Percentiles rank a stretch among this genome's conserved stretches.
Evolutionary conservation across 2,329 filamentous ascomycete genomes (phyloP).

Genomic region (Aspergillaceae sp.): DNA sequence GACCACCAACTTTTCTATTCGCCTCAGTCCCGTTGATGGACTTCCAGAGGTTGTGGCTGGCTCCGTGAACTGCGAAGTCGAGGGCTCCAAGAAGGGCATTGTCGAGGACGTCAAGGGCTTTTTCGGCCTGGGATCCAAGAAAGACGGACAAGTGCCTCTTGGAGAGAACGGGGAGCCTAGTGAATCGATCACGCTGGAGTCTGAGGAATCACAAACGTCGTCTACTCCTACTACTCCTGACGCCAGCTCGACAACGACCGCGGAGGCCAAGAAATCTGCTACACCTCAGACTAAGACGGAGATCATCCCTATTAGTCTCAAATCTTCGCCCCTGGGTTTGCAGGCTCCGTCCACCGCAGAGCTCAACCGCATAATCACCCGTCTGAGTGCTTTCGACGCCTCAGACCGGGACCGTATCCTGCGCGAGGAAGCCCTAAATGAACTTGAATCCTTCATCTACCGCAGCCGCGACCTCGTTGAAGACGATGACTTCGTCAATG

Average conservation of each 20-base stretch:
- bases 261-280: conserved; percentile 32
- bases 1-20: conserved; percentile 68
- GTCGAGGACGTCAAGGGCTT: conserved; percentile 94
- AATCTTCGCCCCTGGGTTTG: conserved; percentile 39
- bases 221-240: conserved; percentile 34
- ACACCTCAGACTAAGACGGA: conserved; percentile 41
- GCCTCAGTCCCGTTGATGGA: conserved; percentile 63
- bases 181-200: conserved; percentile 39
- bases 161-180: conserved; percentile 51
- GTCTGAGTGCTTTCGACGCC: conserved; percentile 72
- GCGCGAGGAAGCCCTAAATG: conserved; percentile 82
- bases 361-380: conserved; percentile 52
- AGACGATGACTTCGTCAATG: conserved; percentile 62
- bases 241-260: conserved; percentile 42
- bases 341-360: conserved; percentile 27
- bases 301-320: conserved; percentile 44
- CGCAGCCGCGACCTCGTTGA: conserved; percentile 74
- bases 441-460: conserved; percentile 91
- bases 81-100: conserved; percentile 67
- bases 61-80: conserved; percentile 76
- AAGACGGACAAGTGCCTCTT: conserved; percentile 67
- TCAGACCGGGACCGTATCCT: conserved; percentile 70
- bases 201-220: conserved; percentile 40
- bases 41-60: conserved; percentile 70
- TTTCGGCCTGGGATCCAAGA: conserved; percentile 88